Conservation (phyloP, 805 yeast species). For the Kregervanrija delftensis region DNA sequence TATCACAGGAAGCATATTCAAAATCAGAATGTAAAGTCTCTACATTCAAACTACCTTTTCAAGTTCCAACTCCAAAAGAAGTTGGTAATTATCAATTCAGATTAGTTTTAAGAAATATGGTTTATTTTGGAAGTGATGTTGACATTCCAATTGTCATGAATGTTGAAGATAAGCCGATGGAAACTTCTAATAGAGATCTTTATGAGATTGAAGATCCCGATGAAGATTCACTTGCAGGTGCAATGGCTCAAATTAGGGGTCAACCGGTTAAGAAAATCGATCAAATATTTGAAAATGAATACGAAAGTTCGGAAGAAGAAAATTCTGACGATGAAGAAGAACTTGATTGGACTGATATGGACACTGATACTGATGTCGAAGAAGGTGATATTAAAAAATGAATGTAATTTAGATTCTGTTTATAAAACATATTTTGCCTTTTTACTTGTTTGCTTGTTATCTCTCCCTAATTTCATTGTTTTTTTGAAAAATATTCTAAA, state of each 20-base stretch:
- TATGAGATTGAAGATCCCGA: constrained; percentile 65
- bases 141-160: constrained; percentile 64
- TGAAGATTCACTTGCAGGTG: constrained; percentile 71
- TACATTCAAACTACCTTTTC: constrained; percentile 67
- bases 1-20: constrained; percentile 43
- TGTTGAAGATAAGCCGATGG: constrained; percentile 57
- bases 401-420: constrained; percentile 1
- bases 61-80: constrained; percentile 72
- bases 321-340: constrained; percentile 17
- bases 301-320: constrained; percentile 24
- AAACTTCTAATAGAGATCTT: constrained; percentile 33
- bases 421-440: constrained; percentile 1
- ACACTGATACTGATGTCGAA: constrained; percentile 62
- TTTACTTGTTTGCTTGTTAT: not conserved
- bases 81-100: constrained; percentile 63
- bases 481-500: no score
- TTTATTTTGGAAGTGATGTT: constrained; percentile 78
- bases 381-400: constrained; percentile 20
- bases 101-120: constrained; percentile 60
- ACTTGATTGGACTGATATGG: constrained; percentile 42
- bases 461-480: not conserved
- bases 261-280: constrained; percentile 42
- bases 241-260: constrained; percentile 64
- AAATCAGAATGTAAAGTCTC: constrained; percentile 47
- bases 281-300: constrained; percentile 33